A percentile compares a stretch with the other conserved stretches of the same genome.
Conservation (phyloP, 108 stramenopile species). For the Stephanodiscus minutulus region DNA sequence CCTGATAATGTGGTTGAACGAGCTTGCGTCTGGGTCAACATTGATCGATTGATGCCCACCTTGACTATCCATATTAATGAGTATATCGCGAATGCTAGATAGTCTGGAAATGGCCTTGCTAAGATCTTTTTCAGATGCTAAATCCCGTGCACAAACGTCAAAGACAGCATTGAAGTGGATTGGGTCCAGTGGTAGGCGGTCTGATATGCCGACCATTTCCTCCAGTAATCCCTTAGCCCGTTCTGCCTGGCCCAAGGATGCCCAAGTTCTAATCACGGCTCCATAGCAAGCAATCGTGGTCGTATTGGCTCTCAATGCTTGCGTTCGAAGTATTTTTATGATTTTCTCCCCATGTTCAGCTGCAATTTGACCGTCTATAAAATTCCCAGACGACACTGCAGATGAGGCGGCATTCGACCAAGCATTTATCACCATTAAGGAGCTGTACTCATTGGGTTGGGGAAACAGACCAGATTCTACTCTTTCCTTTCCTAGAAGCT, state of each 20-base stretch:
- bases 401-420: slow-evolving; percentile 27
- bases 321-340: slow-evolving; percentile 18
- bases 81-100: slow-evolving; percentile 27
- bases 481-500: slow-evolving; percentile 18
- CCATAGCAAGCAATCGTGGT: slow-evolving; percentile 31
- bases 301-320: slow-evolving; percentile 18
- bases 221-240: slow-evolving; percentile 25
- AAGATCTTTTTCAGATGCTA: slow-evolving; percentile 3
- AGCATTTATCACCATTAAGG: slow-evolving; percentile 39
- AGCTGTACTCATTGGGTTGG: slow-evolving; percentile 34
- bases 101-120: slow-evolving; percentile 13
- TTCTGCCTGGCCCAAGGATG: slow-evolving; percentile 26
- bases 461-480: slow-evolving; percentile 20
- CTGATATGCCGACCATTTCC: slow-evolving; percentile 29
- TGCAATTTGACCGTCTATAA: slow-evolving; percentile 20
- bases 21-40: slow-evolving; percentile 42
- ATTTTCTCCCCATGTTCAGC: slow-evolving; percentile 24
- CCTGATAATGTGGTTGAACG: slow-evolving; percentile 44
- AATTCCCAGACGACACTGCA: slow-evolving; percentile 14
- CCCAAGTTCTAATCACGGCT: slow-evolving; percentile 27
- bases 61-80: slow-evolving; percentile 22
- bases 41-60: slow-evolving; percentile 23
- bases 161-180: slow-evolving; percentile 41
- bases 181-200: slow-evolving; percentile 20
- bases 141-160: slow-evolving; percentile 39